These are phyloP conservation scores for Aureobasidium sp. DNA, from an alignment of 2,329 filamentous ascomycete species.

Conservation along the genomic window DNA sequence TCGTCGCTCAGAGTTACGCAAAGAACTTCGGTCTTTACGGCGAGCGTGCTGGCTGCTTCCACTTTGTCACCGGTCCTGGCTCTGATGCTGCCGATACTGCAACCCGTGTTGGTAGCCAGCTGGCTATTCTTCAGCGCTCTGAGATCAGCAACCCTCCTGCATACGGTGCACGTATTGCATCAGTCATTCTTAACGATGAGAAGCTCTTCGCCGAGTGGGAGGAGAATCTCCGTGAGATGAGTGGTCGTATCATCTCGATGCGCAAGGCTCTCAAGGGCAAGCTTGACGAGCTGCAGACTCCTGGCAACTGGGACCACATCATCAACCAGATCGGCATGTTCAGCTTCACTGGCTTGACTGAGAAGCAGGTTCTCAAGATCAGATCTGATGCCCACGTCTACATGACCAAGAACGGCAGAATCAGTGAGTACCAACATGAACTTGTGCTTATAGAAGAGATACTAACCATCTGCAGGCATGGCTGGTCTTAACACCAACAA, in stretches of 20 bases:
- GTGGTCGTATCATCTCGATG: conserved; percentile 91
- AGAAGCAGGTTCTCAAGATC: conserved; percentile 65
- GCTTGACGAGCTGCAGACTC: conserved; percentile 77
- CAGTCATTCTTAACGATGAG: conserved; percentile 73
- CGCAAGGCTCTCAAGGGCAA: conserved; percentile 67
- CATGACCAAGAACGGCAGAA: conserved; percentile 96
- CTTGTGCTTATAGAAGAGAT: not conserved
- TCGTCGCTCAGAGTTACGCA: conserved; percentile 47
- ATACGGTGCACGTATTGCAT: conserved; percentile 86
- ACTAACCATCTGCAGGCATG: conserved; percentile 47
- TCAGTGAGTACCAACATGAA: conserved; percentile 46
- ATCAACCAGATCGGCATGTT: conserved; percentile 99
- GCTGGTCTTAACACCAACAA: conserved; percentile 91
- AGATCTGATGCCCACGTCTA: conserved; percentile 68
- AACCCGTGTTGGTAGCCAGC: conserved; percentile 69
- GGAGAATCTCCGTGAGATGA: conserved; percentile 86
- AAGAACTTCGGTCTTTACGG: conserved; percentile 77
- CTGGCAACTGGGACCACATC: conserved; percentile 93
- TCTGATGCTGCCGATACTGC: conserved; percentile 56
- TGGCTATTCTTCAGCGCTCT: conserved; percentile 88
- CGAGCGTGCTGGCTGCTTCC: conserved; percentile 92
- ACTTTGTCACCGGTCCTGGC: conserved; percentile 72
- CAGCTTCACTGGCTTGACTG: conserved; percentile 76
- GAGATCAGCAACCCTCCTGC: conserved; percentile 97
- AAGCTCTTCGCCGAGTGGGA: conserved; percentile 86